A percentile compares a stretch with the other conserved stretches of the same genome.
phyloP scores from a whole-genome alignment of 108 stramenopile genomes.

The Schizochytrium sp. region DNA sequence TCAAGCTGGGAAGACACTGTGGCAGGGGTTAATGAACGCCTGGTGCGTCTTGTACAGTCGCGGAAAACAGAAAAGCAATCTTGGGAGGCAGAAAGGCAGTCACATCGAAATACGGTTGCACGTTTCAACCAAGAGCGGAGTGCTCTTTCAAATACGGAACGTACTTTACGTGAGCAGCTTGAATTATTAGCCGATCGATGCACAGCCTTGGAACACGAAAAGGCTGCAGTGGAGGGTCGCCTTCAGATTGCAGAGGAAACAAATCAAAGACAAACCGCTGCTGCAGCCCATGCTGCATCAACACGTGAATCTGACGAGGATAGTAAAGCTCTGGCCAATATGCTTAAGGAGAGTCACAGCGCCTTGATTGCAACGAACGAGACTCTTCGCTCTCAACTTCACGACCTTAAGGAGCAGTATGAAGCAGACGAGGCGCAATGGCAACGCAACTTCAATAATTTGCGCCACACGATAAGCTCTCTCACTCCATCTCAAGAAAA shows the following conservation, averaged over 20 bases:
- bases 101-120: not conserved
- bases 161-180: not conserved
- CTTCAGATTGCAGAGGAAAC: not conserved
- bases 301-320: not conserved
- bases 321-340: not conserved
- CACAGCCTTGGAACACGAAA: slow-evolving; percentile 4
- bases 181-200: not conserved
- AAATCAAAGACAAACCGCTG: too few relatives aligned
- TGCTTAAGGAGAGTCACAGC: slow-evolving; percentile 37
- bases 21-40: not conserved
- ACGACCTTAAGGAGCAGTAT: slow-evolving; percentile 10
- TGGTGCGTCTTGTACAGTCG: not conserved
- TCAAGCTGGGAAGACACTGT: slow-evolving; percentile 35
- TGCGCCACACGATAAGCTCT: not conserved
- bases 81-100: not conserved
- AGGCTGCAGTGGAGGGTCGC: not conserved
- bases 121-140: not conserved
- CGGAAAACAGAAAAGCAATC: slow-evolving; percentile 19
- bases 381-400: not conserved
- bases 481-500: not conserved
- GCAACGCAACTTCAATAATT: slow-evolving; percentile 12
- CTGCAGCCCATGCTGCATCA: too few relatives aligned
- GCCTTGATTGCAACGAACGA: not conserved
- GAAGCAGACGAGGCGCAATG: slow-evolving; percentile 34
- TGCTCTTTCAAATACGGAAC: not conserved